These are phyloP conservation scores for Aurantiochytrium sp. DNA, from an alignment of 108 stramenopile species.

Conservation along the genomic window DNA sequence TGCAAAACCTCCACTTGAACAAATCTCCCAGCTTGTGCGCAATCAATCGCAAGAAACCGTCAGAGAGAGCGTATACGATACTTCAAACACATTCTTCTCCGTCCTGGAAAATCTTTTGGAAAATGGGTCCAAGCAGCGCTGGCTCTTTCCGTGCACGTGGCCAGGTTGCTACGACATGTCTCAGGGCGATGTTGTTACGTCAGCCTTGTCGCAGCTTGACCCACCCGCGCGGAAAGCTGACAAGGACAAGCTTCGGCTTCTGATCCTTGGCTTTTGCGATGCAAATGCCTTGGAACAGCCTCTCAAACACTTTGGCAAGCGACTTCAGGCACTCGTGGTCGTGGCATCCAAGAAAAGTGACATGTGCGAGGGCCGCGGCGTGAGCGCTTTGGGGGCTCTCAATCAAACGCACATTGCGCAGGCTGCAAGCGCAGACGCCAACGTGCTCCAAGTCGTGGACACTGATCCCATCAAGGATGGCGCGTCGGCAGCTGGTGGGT, in stretches of 20 bases:
- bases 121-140: background rate
- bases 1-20: too few relatives aligned
- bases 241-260: background rate
- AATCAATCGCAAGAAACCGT: background rate
- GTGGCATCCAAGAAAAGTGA: background rate
- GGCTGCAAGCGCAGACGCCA: background rate
- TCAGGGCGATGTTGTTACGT: background rate
- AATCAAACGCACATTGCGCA: too few relatives aligned
- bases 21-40: background rate
- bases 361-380: background rate
- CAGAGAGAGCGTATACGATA: background rate
- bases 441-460: background rate
- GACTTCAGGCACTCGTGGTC: background rate
- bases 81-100: background rate
- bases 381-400: background rate
- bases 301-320: background rate
- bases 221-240: background rate
- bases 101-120: background rate
- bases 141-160: conserved; percentile 10
- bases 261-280: background rate
- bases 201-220: background rate
- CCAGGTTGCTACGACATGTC: background rate
- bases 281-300: background rate
- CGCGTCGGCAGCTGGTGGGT: background rate
- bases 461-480: background rate